Evolutionary conservation across 2,329 filamentous ascomycete genomes (phyloP).

Genomic region (Fusarium xylarioides): DNA sequence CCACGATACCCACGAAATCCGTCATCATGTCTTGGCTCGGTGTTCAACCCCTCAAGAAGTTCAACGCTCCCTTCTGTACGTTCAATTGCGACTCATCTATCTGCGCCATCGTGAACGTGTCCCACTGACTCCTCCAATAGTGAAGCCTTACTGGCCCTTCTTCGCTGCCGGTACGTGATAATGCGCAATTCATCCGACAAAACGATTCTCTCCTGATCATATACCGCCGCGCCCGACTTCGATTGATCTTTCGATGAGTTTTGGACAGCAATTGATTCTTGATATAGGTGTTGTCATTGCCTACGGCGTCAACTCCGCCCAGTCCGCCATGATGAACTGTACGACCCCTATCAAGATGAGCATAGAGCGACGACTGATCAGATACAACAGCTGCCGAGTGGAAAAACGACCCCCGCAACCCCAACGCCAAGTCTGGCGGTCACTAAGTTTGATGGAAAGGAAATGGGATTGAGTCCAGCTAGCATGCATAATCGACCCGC

Average conservation of each 20-base stretch:
- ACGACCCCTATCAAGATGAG: constrained; percentile 41
- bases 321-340: constrained; percentile 82
- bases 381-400: constrained; percentile 79
- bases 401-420: constrained; percentile 97
- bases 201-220: constrained; percentile 5
- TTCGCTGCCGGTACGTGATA: constrained; percentile 85
- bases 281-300: constrained; percentile 79
- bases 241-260: constrained; percentile 34
- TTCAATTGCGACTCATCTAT: constrained; percentile 51
- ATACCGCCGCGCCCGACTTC: constrained; percentile 7
- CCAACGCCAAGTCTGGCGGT: constrained; percentile 59
- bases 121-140: constrained; percentile 60
- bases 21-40: constrained; percentile 80
- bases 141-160: constrained; percentile 92
- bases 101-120: constrained; percentile 26
- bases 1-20: constrained; percentile 50
- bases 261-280: constrained; percentile 40
- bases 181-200: constrained; percentile 27
- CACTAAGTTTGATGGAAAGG: constrained; percentile 52
- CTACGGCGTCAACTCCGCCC: constrained; percentile 89
- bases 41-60: constrained; percentile 75
- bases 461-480: constrained; percentile 37
- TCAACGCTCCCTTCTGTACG: constrained; percentile 80
- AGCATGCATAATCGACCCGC: constrained; percentile 41
- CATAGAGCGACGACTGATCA: constrained; percentile 40